Base-by-base conservation (phyloP, 1,139 yeast species). In the Ogataea hybrid region DNA sequence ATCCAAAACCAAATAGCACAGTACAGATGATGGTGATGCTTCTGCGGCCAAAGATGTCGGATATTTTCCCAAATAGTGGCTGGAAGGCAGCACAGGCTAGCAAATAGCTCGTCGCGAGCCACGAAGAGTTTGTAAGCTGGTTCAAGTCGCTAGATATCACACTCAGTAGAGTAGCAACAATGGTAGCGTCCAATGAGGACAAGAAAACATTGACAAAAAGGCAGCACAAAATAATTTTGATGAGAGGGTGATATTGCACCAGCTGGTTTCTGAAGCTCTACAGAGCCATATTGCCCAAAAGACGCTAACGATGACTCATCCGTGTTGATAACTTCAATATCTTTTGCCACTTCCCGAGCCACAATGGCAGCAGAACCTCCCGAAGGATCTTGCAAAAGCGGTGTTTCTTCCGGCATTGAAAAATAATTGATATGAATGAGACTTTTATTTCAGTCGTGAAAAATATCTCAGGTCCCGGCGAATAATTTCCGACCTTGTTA, bases 31-130 rank as follows among this genome's bases (percentile, higher is more conserved):
- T 49, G 32, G 78, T 59, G 36, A 74, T 55, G 6, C 61, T 52
- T 56, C 75, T 82, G 52, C 95, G 73, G 10, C 95, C 95, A 60
- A 81, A 84, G 28, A 86, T 83, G 54, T 87, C 95, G 1, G 90
- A 81, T 22, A 87, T 63, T 55, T 86, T 86, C 12, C 95, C 95
- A 55, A 81, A 87, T 11, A 88, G 62, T 2, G 95, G 95, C 61
- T 79, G 84, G 53, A 77, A 75, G 1, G 81, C 79, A 1, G 81
- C 72, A 50, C 75, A 73, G 4, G 82, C 69, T 9, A 79, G 59
- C 35, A 78, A 58, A 52, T 77, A 78, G 2, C 78, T 69, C 0
- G 81, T 74, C 3, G 79, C 82, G 21, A 76, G 68, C 79, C 81
- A 76, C 6, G 78, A 67, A 33, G 74, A 64, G 36, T 69, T 61